A percentile compares a stretch with the other conserved stretches of the same genome.
These are phyloP conservation scores for Karstenula rhodostoma DNA, from an alignment of 2,329 filamentous ascomycete species.

Conservation along the genomic window DNA sequence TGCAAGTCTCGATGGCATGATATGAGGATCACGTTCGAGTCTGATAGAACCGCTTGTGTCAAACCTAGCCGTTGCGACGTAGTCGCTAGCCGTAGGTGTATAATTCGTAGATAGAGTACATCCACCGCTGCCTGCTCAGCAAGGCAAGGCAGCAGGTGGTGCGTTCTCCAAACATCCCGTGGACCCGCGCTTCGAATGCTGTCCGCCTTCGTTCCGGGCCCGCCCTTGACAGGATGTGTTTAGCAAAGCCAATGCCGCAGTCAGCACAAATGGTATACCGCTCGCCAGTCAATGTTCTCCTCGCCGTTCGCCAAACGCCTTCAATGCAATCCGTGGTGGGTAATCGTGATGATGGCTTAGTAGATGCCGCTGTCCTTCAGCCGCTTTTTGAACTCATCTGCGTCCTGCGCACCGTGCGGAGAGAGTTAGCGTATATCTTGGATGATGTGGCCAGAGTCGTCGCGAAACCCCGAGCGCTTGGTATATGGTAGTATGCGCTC, in stretches of 20 bases:
- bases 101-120: slow-evolving; percentile 47
- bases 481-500: slow-evolving; percentile 19
- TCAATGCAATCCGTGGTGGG: slow-evolving; percentile 28
- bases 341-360: slow-evolving; percentile 23
- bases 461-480: slow-evolving; percentile 16
- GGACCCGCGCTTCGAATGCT: slow-evolving; percentile 20
- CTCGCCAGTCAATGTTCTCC: slow-evolving; percentile 26
- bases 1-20: slow-evolving; percentile 49
- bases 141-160: slow-evolving; percentile 47
- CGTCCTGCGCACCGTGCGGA: slow-evolving; percentile 34
- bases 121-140: slow-evolving; percentile 47
- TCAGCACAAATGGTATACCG: slow-evolving; percentile 38
- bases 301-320: slow-evolving; percentile 28
- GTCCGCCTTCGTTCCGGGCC: slow-evolving; percentile 19
- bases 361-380: slow-evolving; percentile 43
- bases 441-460: slow-evolving; percentile 24
- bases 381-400: slow-evolving; percentile 40
- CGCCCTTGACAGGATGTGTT: slow-evolving; percentile 29
- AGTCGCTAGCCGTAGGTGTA: slow-evolving; percentile 31
- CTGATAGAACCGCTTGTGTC: slow-evolving; percentile 39
- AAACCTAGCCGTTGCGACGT: slow-evolving; percentile 42
- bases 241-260: slow-evolving; percentile 30
- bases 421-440: slow-evolving; percentile 39
- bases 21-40: slow-evolving; percentile 50
- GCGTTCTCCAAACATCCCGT: slow-evolving; percentile 40